phyloP scores from a whole-genome alignment of 768 basidiomycete genomes.

The Russula emetica region DNA sequence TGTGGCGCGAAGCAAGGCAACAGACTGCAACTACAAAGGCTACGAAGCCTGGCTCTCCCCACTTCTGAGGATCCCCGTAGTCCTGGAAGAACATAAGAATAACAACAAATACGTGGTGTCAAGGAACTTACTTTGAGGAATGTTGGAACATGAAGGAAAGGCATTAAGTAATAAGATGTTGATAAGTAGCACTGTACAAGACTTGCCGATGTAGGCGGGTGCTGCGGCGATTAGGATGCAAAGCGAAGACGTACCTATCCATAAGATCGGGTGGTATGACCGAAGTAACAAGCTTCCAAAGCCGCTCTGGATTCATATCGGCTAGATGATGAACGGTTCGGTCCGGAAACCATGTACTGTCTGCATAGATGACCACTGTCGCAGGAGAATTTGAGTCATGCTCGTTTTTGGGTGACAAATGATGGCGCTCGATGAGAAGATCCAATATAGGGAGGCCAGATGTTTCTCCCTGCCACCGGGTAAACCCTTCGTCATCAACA shows the following conservation, averaged over 20 bases:
- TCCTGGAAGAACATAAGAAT: constrained; percentile 46
- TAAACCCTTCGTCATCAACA: constrained; percentile 82
- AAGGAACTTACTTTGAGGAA: constrained; percentile 60
- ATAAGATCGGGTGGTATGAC: constrained; percentile 86
- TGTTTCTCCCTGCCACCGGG: constrained; percentile 89
- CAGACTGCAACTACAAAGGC: constrained; percentile 92
- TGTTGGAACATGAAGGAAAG: constrained; percentile 87
- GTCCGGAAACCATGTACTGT: constrained; percentile 75
- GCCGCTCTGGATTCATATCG: constrained; percentile 79
- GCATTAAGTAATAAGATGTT: constrained; percentile 89
- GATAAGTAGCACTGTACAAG: constrained; percentile 82
- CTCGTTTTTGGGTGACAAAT: constrained; percentile 38
- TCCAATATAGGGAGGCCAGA: constrained; percentile 88
- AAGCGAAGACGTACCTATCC: constrained; percentile 63
- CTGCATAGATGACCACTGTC: constrained; percentile 17
- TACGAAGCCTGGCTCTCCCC: constrained; percentile 93
- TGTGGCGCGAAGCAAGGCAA: constrained; percentile 86
- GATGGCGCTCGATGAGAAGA: constrained; percentile 69
- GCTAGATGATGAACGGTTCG: constrained; percentile 63
- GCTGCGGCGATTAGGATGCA: constrained; percentile 5
- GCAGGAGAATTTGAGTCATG: constrained; percentile 31
- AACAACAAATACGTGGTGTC: constrained; percentile 30
- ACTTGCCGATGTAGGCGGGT: constrained; percentile 38
- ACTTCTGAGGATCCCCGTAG: constrained; percentile 90
- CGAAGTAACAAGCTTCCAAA: constrained; percentile 85